Conservation (phyloP, 2,329 filamentous ascomycete genomes). For the Volutella citrinella region DNA sequence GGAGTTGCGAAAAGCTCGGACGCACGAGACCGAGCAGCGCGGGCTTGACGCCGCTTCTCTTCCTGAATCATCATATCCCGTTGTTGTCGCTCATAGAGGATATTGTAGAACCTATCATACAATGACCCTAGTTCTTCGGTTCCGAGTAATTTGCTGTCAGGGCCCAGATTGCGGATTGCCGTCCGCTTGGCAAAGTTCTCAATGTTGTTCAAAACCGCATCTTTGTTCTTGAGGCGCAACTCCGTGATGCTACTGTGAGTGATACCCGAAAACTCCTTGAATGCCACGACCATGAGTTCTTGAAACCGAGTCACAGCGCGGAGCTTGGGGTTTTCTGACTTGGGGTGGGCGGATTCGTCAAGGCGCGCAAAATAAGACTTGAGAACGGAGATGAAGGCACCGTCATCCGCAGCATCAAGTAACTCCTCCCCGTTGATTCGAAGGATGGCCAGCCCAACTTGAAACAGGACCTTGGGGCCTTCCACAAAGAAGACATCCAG, state of each 20-base stretch:
- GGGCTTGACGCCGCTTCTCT: conserved; percentile 64
- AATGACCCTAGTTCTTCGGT: conserved; percentile 82
- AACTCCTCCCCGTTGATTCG: conserved; percentile 96
- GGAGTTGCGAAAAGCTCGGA: conserved; percentile 36
- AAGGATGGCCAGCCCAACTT: conserved; percentile 93
- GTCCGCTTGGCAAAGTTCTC: conserved; percentile 97
- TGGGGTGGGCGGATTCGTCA: conserved; percentile 93
- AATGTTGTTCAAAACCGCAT: conserved; percentile 90
- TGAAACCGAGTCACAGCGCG: conserved; percentile 94
- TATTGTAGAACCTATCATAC: conserved; percentile 91
- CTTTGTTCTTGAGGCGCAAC: conserved; percentile 86
- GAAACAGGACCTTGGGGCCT: conserved; percentile 94
- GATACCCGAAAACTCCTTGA: conserved; percentile 95
- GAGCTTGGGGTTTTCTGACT: conserved; percentile 91
- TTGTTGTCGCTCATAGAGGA: conserved; percentile 89
- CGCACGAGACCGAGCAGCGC: conserved; percentile 49
- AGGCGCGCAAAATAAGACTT: conserved; percentile 92
- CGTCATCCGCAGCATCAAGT: conserved; percentile 88
- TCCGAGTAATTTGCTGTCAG: conserved; percentile 88
- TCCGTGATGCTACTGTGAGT: conserved; percentile 92
- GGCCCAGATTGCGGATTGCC: conserved; percentile 90
- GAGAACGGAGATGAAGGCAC: conserved; percentile 92
- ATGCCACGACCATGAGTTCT: conserved; percentile 97
- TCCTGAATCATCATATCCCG: conserved; percentile 74
- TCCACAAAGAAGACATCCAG: conserved; percentile 98